phyloP scores from a whole-genome alignment of 192 early-diverging fungal species.

The Podila verticillata region DNA sequence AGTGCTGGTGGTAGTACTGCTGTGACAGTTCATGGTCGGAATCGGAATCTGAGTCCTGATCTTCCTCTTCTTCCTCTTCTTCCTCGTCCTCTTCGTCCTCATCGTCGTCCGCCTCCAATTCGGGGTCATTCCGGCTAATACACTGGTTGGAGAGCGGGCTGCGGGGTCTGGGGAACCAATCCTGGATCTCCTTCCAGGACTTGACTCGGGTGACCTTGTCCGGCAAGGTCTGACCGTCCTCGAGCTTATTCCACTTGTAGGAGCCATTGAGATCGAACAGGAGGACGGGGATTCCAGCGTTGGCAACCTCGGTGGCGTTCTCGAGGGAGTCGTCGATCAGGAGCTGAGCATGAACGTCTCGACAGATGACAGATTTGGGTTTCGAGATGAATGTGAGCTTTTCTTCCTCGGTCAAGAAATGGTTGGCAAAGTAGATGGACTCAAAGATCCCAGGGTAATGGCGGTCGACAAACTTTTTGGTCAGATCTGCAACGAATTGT shows the following conservation, averaged over 20 bases:
- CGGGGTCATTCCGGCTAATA: constrained; percentile 27
- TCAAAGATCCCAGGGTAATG: constrained; percentile 70
- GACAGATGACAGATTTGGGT: constrained; percentile 63
- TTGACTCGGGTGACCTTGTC: constrained; percentile 59
- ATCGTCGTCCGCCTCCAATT: constrained; percentile 9
- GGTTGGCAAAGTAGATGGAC: constrained; percentile 71
- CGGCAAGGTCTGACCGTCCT: constrained; percentile 44
- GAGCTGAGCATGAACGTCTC: constrained; percentile 65
- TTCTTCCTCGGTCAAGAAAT: constrained; percentile 61
- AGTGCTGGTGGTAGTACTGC: neutral
- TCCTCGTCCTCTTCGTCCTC: constrained; percentile 24
- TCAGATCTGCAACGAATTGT: constrained; percentile 64
- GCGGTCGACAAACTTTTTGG: constrained; percentile 64
- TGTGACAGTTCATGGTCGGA: constrained; percentile 10
- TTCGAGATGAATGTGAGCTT: constrained; percentile 61
- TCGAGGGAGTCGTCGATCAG: constrained; percentile 66
- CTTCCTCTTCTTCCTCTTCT: constrained; percentile 34
- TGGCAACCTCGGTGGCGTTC: constrained; percentile 64
- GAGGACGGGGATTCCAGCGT: constrained; percentile 59
- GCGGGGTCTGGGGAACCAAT: constrained; percentile 57
- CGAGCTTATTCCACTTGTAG: constrained; percentile 59
- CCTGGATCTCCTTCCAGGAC: constrained; percentile 61
- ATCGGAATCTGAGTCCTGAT: constrained; percentile 14
- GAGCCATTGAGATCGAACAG: constrained; percentile 65
- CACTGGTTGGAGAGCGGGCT: constrained; percentile 49